Conservation (phyloP, 2,329 filamentous ascomycete species). For the Phaeosphaeriaceae sp. region DNA sequence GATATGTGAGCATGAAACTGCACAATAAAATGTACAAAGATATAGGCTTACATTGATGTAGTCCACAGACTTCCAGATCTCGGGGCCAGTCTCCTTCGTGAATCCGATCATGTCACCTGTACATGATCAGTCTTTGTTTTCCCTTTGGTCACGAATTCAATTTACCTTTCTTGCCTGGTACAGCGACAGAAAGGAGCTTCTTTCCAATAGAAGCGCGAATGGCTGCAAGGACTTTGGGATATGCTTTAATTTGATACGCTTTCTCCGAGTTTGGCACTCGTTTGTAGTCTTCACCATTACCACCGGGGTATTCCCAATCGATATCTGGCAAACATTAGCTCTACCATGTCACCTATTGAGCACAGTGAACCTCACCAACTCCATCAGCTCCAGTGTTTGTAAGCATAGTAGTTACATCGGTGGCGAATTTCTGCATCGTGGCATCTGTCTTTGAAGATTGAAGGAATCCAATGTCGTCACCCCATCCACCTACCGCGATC, state of each 20-base stretch:
- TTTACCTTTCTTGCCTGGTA: slow-evolving; percentile 56
- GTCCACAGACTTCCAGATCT: slow-evolving; percentile 66
- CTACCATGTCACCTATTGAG: not conserved
- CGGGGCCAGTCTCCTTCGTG: slow-evolving; percentile 61
- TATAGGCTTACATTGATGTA: slow-evolving; percentile 62
- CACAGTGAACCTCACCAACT: slow-evolving; percentile 52
- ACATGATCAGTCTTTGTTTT: slow-evolving; percentile 30
- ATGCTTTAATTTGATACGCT: slow-evolving; percentile 65
- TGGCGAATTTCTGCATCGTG: slow-evolving; percentile 65
- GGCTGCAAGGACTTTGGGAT: slow-evolving; percentile 65
- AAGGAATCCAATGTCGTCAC: slow-evolving; percentile 69
- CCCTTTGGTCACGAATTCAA: not conserved
- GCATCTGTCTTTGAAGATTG: slow-evolving; percentile 59
- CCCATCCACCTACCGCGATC: slow-evolving; percentile 78
- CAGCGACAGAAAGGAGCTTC: slow-evolving; percentile 70
- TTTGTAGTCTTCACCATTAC: slow-evolving; percentile 74
- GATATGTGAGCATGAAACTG: not conserved
- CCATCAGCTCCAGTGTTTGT: slow-evolving; percentile 69
- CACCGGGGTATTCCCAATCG: slow-evolving; percentile 70
- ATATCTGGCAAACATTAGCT: slow-evolving; percentile 55
- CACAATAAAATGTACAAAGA: not conserved
- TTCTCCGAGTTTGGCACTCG: slow-evolving; percentile 64
- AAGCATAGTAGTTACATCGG: slow-evolving; percentile 69
- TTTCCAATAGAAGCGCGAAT: slow-evolving; percentile 65
- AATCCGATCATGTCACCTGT: slow-evolving; percentile 71